Percentiles rank a stretch among this genome's conserved stretches.
Evolutionary conservation across 1,139 yeast genomes (phyloP).

Genomic region (Sugiyamaella grinbergsii): DNA sequence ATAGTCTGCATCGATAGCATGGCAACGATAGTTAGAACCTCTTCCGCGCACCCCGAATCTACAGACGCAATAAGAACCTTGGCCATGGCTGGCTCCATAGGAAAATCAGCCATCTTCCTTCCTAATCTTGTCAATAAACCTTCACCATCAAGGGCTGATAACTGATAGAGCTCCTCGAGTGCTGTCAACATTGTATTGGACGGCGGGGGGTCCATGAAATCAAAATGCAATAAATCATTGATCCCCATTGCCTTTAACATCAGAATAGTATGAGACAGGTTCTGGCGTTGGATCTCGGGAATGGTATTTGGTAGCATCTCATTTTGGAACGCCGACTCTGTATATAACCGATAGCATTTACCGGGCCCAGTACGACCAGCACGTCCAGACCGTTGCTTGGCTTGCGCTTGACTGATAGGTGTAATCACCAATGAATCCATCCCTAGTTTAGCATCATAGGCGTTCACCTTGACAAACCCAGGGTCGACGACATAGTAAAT

Average conservation of each 20-base stretch:
- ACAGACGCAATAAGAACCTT: constrained; percentile 77
- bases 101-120: constrained; percentile 83
- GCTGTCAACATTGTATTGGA: constrained; percentile 73
- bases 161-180: constrained; percentile 75
- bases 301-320: constrained; percentile 86
- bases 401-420: constrained; percentile 82
- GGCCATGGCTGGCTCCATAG: constrained; percentile 92
- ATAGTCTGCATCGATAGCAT: constrained; percentile 89
- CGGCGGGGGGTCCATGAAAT: constrained; percentile 95
- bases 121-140: constrained; percentile 79
- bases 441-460: constrained; percentile 72
- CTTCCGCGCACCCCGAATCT: constrained; percentile 77
- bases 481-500: constrained; percentile 77
- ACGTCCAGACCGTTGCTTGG: constrained; percentile 79
- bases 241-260: constrained; percentile 97
- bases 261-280: constrained; percentile 78
- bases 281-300: constrained; percentile 93
- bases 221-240: constrained; percentile 73
- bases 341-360: constrained; percentile 71
- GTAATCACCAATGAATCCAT: constrained; percentile 74
- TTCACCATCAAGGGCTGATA: constrained; percentile 79
- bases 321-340: constrained; percentile 62
- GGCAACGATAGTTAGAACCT: constrained; percentile 79
- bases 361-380: constrained; percentile 92
- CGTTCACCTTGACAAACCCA: constrained; percentile 77